Evolutionary conservation across 805 yeast genomes (phyloP).

Genomic region (Candida verbasci): DNA sequence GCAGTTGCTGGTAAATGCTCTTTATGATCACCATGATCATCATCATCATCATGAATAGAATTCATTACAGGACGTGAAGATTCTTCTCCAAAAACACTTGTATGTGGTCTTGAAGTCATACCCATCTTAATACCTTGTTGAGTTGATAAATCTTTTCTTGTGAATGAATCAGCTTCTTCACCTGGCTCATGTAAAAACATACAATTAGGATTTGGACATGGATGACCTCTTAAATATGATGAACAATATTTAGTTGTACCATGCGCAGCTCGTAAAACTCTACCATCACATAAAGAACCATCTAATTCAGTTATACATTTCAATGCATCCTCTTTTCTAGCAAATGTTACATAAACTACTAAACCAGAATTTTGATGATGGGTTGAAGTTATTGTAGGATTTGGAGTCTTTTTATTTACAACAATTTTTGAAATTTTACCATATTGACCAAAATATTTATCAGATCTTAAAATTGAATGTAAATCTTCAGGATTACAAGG

Average conservation of each 20-base stretch:
- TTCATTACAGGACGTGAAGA: constrained; percentile 7
- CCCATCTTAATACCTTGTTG: constrained; percentile 63
- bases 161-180: constrained; percentile 96
- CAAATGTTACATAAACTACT: constrained; percentile 93
- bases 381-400: constrained; percentile 26
- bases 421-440: constrained; percentile 94
- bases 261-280: constrained; percentile 87
- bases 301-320: constrained; percentile 88
- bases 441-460: constrained; percentile 96
- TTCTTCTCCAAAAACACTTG: constrained; percentile 5
- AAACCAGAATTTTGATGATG: constrained; percentile 65
- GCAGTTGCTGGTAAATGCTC: constrained; percentile 66
- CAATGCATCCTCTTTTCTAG: constrained; percentile 92
- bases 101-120: constrained; percentile 18
- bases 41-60: constrained; percentile 13
- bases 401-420: constrained; percentile 71
- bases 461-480: constrained; percentile 76
- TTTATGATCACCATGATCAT: constrained; percentile 11
- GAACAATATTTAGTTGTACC: constrained; percentile 99
- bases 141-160: constrained; percentile 81
- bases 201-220: constrained; percentile 97
- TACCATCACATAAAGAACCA: constrained; percentile 90
- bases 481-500: constrained; percentile 79
- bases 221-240: constrained; percentile 89
- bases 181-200: constrained; percentile 99